Evolutionary conservation across 257 asterid genomes (phyloP), one percentile per base, ranked within the genome.

Genomic region (Lycium barbarum): DNA sequence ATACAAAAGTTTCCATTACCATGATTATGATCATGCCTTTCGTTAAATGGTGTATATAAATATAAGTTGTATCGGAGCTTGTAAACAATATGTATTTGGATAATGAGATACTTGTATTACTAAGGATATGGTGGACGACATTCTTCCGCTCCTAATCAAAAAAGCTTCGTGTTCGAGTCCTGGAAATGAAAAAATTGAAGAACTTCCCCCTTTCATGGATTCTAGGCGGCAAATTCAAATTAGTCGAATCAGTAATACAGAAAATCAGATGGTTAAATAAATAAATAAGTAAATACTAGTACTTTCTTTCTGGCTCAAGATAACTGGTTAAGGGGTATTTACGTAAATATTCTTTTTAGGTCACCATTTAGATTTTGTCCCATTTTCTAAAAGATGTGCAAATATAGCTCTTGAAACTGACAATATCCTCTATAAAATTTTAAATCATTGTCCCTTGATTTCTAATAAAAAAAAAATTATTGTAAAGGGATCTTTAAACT

Each of bases 1-100:
- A 86, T 91, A 91, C 97, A 93, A 88, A 84, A 94, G 81, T 68
- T 96, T 96, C 91, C 93, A 87, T 47, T 96, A 87, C 90, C 99
- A 96, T 87, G 98, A 96, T 90, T 93, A 96, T 63, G 95, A 92
- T 55, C 98, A 94, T 84, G 98, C 98, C 83, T 92, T 93, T 70
- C 88, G 85, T 49, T 92, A 65, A 65, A 65, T 65, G 72, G 43
- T 26, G 7, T 26, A 1, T 13, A 26, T 26, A 26, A 22, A 58
- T 58, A 14, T 65, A 26, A 33, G 12, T 53, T 53, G 13, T 65
- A 65, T 11, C 4, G 5, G n/a, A 65, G 18, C 17, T 65, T 7
- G 18, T 65, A 65, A 65, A 65, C 18, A 65, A 26, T 65, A 26
- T 33, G 71, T 14, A 54, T 54, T 54, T 12, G 59, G 59, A 12